These are phyloP conservation scores for Bryopsis sp. DNA, from an alignment of 139 green algal species.

Conservation along the genomic window DNA sequence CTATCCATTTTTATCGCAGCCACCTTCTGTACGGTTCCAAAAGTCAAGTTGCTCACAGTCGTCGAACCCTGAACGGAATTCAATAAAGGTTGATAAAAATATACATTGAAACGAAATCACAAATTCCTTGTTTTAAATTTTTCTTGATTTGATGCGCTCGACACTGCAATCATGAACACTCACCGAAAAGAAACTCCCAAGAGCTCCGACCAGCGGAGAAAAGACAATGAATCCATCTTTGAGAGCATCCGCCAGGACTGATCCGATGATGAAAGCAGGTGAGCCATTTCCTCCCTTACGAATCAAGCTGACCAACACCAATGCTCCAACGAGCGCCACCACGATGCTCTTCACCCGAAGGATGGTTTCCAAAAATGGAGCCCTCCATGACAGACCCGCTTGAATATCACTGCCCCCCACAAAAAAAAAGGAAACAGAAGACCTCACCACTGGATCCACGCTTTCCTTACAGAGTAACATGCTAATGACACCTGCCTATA, in stretches of 20 bases:
- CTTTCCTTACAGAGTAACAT: too few species aligned
- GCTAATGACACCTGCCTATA: too few species aligned
- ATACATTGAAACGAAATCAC: background rate
- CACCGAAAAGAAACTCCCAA: conserved; percentile 36
- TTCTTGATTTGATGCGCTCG: too few species aligned
- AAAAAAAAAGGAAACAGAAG: conserved; percentile 14
- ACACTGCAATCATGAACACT: too few species aligned
- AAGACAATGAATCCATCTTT: conserved; percentile 29
- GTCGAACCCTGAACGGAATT: too few species aligned
- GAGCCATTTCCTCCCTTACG: conserved; percentile 16
- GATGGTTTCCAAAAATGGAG: conserved; percentile 17
- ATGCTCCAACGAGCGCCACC: conserved; percentile 17
- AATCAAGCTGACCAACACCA: conserved; percentile 30
- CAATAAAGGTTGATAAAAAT: background rate
- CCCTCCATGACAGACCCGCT: background rate
- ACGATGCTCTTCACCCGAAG: conserved; percentile 21
- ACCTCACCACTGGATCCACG: too few species aligned
- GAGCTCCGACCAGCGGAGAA: conserved; percentile 22
- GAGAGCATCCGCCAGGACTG: conserved; percentile 22
- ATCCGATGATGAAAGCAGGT: conserved; percentile 36
- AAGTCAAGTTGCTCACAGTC: conserved; percentile 34
- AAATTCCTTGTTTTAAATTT: too few species aligned
- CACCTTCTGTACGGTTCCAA: conserved; percentile 34
- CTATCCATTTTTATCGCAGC: conserved; percentile 28
- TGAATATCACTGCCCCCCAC: conserved; percentile 12